phyloP scores from a whole-genome alignment of 2,329 filamentous ascomycete genomes.

The Madurella fahalii region DNA sequence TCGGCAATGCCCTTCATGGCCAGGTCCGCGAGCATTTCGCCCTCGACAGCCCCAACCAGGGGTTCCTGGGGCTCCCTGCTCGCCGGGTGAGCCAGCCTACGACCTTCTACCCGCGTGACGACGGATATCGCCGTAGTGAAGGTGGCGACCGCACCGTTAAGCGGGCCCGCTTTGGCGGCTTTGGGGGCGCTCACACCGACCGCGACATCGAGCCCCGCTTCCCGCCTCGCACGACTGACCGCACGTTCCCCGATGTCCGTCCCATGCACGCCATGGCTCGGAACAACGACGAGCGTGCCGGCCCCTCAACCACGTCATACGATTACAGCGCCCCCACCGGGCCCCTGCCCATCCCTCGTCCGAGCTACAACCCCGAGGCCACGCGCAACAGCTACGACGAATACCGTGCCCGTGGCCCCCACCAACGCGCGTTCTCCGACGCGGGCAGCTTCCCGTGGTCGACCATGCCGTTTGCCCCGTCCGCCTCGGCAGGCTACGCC shows the following conservation, averaged over 20 bases:
- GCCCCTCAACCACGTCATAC: not conserved
- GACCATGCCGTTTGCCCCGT: not conserved
- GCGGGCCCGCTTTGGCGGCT: conserved; percentile 27
- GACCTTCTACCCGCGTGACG: conserved; percentile 14
- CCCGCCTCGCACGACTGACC: conserved; percentile 19
- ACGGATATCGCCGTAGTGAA: conserved; percentile 7
- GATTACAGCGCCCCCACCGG: not conserved
- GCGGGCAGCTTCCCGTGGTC: not conserved
- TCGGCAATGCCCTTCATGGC: conserved; percentile 27
- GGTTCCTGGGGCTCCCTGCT: conserved; percentile 11
- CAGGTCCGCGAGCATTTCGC: conserved; percentile 15
- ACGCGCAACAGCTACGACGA: not conserved
- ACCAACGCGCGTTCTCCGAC: not conserved
- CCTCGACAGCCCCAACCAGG: not conserved
- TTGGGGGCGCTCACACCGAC: conserved; percentile 17
- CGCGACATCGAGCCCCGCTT: not conserved
- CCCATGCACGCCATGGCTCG: conserved; percentile 9
- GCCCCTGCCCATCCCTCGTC: not conserved
- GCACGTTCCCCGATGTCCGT: conserved; percentile 23
- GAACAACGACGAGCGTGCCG: not conserved
- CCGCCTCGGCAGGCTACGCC: not conserved
- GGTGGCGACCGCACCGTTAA: conserved; percentile 27
- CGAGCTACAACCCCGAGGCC: not conserved
- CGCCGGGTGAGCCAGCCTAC: conserved; percentile 29
- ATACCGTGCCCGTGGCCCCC: not conserved